Base-by-base conservation (phyloP, 2,329 filamentous ascomycete genomes). In the Fusarium chuoi region DNA sequence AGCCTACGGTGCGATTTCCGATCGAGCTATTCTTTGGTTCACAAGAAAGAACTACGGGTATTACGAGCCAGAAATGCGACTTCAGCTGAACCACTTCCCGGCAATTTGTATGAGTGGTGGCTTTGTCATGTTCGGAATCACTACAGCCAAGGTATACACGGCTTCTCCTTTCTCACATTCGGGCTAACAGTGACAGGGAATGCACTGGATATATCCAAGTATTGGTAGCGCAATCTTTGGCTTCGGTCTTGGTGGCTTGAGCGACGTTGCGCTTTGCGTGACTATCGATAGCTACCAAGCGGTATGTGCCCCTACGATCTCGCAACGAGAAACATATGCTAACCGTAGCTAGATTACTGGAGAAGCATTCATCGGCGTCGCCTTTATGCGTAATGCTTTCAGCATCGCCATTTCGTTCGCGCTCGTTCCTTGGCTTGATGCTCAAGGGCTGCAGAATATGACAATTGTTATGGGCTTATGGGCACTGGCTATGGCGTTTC, bases 61-160 rank as follows among this genome's bases (percentile, higher is more conserved):
- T 33, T 85, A 82, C 57, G 83, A 85, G 62, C 84, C 84, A 0
- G 84, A 85, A 62, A 85, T 85, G 78, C 77, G 84, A 3, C 75
- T 85, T 6, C 83, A 78, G 26, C n/a, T 73, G 4, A 48, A 71
- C 20, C 65, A 68, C 9, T 45, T 77, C 10, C 81, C 83, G 9
- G 79, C 79, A 0, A 6, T 84, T 2, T 45, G 75, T 14, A 74
- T 81, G 69, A 77, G 79, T 6, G 80, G 75, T 6, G 83, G 83
- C 0, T 35, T 83, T 15, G 78, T 81, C 18, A 80, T 84, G 74
- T 84, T 83, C 62, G 83, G 83, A 9, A 70, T 73, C 5, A 82
- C 81, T 0, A 64, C 79, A 5, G 71, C 76, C n/a, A 71, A 76
- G 61, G 82, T n/a, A n/a, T n/a, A n/a, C n/a, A n/a, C n/a, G n/a